Conservation (phyloP, 2,329 filamentous ascomycete genomes). For the Fusarium neocosmosporiellum region DNA sequence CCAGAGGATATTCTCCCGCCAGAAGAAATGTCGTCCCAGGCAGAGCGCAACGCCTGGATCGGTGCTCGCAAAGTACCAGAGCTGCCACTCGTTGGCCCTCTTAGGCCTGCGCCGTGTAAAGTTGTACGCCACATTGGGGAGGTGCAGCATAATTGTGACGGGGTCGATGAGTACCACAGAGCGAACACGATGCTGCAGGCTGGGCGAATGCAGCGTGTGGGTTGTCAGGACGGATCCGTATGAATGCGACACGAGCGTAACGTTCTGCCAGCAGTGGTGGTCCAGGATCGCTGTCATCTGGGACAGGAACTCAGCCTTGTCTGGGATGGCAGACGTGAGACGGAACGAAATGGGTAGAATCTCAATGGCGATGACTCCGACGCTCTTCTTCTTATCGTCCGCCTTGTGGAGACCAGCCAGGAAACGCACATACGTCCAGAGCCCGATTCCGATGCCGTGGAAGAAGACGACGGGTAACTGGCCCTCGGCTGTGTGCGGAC, state of each 20-base stretch:
- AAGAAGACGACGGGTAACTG: constrained; percentile 73
- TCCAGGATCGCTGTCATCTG: constrained; percentile 69
- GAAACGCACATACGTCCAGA: constrained; percentile 71
- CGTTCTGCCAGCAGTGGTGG: constrained; percentile 65
- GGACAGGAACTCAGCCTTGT: constrained; percentile 62
- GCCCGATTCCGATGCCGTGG: constrained; percentile 77
- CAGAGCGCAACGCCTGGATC: constrained; percentile 75
- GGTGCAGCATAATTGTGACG: constrained; percentile 74
- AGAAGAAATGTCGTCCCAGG: constrained; percentile 75
- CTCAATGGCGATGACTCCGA: constrained; percentile 75
- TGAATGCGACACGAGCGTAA: constrained; percentile 71
- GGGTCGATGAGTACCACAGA: constrained; percentile 67
- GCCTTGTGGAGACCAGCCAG: constrained; percentile 60
- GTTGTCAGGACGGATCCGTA: constrained; percentile 74
- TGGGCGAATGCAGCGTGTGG: constrained; percentile 66
- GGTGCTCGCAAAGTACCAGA: constrained; percentile 77
- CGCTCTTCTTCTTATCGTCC: constrained; percentile 49
- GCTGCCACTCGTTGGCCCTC: constrained; percentile 74
- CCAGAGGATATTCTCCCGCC: constrained; percentile 78
- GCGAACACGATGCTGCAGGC: constrained; percentile 61
- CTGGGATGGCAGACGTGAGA: constrained; percentile 65
- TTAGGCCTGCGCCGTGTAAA: constrained; percentile 67
- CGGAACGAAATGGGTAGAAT: constrained; percentile 74
- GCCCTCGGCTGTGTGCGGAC: constrained; percentile 63
- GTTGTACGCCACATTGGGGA: constrained; percentile 78